Base-by-base conservation (phyloP, 192 early-diverging fungal genomes). In the Coemansia sp. region DNA sequence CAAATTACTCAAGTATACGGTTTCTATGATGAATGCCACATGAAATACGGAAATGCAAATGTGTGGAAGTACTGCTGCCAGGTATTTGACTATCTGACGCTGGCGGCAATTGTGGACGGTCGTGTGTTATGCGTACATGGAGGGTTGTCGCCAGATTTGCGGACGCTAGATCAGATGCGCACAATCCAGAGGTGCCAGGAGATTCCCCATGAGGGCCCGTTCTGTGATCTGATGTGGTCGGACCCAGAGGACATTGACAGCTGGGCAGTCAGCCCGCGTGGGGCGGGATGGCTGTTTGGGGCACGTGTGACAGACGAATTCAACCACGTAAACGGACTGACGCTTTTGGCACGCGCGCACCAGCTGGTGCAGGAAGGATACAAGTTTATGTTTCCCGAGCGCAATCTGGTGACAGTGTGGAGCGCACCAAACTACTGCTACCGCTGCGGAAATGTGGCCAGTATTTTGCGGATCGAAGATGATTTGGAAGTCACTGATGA, bases 1-100 rank as follows among this genome's bases (percentile, higher is more conserved):
- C 95, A 98, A 72, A 96, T 98, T 68, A 98, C 96, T 7, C 95
- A 96, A 68, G 95, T 98, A 19, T 97, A 97, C 69, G 96, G 96
- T 42, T 97, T 97, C 70, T 95, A 96, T 70, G 88, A 94, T 14
- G 93, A 96, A 67, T 95, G 94, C 75, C 84, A 93, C 61, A 85
- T 90, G 57, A 95, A 95, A 74, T 96, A 95, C 68, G 94, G 93
- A 11, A 89, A 86, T 51, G 76, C 87, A 19, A 88, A 89, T 31
- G 94, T 97, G 22, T 98, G 96, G 96, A 87, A 88, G 50, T 95
- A 94, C 64, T 96, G 95, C 82, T 95, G 94, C 54, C 92, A 96
- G 66, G 85, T 96, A 72, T 98, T 98, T 85, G 96, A 98, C 73
- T 98, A 90, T 66, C 82, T 98, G 50, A 93, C 93, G 4, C 69